Base-by-base conservation (phyloP, 2,329 filamentous ascomycete genomes). In the Neocatenulostroma microsporum region DNA sequence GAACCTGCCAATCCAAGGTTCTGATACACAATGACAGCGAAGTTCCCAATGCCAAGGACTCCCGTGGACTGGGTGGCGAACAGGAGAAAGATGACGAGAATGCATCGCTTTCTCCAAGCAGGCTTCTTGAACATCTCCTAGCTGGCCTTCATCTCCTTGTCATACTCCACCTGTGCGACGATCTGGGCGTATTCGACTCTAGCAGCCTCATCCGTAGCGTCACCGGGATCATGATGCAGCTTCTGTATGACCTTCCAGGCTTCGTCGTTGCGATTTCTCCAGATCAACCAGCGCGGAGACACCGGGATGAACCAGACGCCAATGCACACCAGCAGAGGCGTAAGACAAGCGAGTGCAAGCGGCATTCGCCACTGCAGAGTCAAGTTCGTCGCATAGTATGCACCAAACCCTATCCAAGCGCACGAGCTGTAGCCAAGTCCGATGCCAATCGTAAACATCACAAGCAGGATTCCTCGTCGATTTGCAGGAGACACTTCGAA, bases 141-240 rank as follows among this genome's bases (percentile, higher is more conserved):
- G n/a, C n/a, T 72, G 2, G 80, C 74, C 21, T 78, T 63, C 40
- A 83, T 78, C 76, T 76, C 81, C 45, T 77, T 69, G 49, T 82
- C 78, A 47, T 75, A 69, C 47, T 76, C 73, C 18, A 78, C 79
- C n/a, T n/a, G n/a, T n/a, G n/a, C n/a, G n/a, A n/a, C n/a, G n/a
- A n/a, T n/a, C n/a, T n/a, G n/a, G n/a, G n/a, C n/a, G n/a, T n/a
- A n/a, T n/a, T n/a, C n/a, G n/a, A n/a, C n/a, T n/a, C n/a, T n/a
- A n/a, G n/a, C n/a, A n/a, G n/a, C n/a, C n/a, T n/a, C n/a, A n/a
- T n/a, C n/a, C n/a, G n/a, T n/a, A n/a, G n/a, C n/a, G n/a, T n/a
- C n/a, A n/a, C n/a, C n/a, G n/a, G n/a, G n/a, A n/a, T n/a, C n/a
- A n/a, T n/a, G n/a, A n/a, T n/a, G n/a, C n/a, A n/a, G n/a, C n/a